A percentile compares a stretch with the other conserved stretches of the same genome.
Evolutionary conservation across 2,329 filamentous ascomycete species (phyloP).

Genomic region (Fusarium drepaniforme): DNA sequence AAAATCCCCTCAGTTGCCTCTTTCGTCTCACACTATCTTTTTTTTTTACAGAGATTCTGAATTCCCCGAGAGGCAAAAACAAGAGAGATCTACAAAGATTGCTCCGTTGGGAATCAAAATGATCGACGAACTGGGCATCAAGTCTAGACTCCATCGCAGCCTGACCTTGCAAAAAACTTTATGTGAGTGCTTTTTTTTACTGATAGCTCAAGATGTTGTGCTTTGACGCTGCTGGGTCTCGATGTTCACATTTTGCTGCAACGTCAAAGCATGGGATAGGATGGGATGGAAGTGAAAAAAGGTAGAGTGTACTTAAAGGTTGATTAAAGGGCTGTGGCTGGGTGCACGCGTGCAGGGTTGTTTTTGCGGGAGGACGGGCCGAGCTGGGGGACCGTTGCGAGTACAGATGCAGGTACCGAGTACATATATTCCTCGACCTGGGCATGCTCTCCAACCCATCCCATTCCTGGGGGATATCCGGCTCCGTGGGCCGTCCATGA

Average conservation of each 20-base stretch:
- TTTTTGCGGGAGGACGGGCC: slow-evolving; percentile 16
- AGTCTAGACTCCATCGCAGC: slow-evolving; percentile 15
- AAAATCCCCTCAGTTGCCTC: background rate
- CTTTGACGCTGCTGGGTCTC: slow-evolving; percentile 20
- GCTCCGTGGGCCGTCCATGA: slow-evolving; percentile 19
- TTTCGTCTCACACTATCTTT: background rate
- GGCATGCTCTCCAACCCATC: background rate
- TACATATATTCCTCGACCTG: slow-evolving; percentile 8
- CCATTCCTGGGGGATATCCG: slow-evolving; percentile 3
- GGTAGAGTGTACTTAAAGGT: slow-evolving; percentile 25
- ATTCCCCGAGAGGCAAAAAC: slow-evolving; percentile 11
- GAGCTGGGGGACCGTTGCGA: slow-evolving; percentile 25
- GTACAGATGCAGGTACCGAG: slow-evolving; percentile 25
- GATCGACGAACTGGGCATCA: slow-evolving; percentile 39
- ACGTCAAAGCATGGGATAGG: slow-evolving; percentile 25
- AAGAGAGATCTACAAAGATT: background rate
- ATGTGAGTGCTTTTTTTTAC: background rate
- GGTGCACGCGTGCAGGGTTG: background rate
- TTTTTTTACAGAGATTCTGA: background rate
- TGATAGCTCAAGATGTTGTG: background rate
- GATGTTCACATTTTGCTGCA: slow-evolving; percentile 12
- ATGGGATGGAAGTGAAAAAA: background rate
- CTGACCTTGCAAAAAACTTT: slow-evolving; percentile 5
- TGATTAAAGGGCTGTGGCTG: slow-evolving; percentile 26
- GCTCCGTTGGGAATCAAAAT: background rate